Evolutionary conservation across 2,329 filamentous ascomycete species (phyloP), one percentile per base, ranked within the genome.

Genomic region (Blumeriella jaapii): DNA sequence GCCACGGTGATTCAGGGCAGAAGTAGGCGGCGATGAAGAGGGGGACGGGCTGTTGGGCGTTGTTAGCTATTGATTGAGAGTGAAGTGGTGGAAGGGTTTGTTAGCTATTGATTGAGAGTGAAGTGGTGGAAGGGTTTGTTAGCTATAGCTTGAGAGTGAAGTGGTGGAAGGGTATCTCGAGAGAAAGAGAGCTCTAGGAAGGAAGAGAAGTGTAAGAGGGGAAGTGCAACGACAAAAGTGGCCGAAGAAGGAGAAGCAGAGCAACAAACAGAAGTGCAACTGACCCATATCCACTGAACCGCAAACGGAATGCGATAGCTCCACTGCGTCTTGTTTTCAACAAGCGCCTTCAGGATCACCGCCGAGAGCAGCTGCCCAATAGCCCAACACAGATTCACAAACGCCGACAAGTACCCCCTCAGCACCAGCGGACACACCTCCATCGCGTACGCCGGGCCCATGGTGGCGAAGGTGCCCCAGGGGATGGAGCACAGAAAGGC

Each of bases 1-100:
- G 65, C 63, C 63, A 67, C 0, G 64, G 64, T 1, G 62, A 65
- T 42, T 67, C 64, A 2, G 64, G 64, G 0, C 61, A 61, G 17
- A 65, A 51, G n/a, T 46, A 54, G 19, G 63, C 59, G 3, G 56
- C 60, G 30, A 62, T 47, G 26, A 62, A 53, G 4, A 67, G 51
- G 1, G 62, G 61, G 19, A 61, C 29, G 1, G 63, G 62, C 38
- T 61, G 25, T 17, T 15, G n/a, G 5, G n/a, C n/a, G n/a, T n/a
- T 9, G 5, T 32, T 25, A 32, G 30, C 13, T 12, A 6, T 17
- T 20, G 7, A n/a, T 2, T 11, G 10, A 13, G n/a, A n/a, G n/a
- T n/a, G n/a, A n/a, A n/a, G n/a, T n/a, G n/a, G n/a, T n/a, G n/a
- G n/a, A n/a, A n/a, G n/a, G n/a, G n/a, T n/a, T n/a, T n/a, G n/a